Percentiles rank a stretch among this genome's conserved stretches.
phyloP scores from a whole-genome alignment of 2,329 filamentous ascomycete species.

The Colletotrichum sp. region DNA sequence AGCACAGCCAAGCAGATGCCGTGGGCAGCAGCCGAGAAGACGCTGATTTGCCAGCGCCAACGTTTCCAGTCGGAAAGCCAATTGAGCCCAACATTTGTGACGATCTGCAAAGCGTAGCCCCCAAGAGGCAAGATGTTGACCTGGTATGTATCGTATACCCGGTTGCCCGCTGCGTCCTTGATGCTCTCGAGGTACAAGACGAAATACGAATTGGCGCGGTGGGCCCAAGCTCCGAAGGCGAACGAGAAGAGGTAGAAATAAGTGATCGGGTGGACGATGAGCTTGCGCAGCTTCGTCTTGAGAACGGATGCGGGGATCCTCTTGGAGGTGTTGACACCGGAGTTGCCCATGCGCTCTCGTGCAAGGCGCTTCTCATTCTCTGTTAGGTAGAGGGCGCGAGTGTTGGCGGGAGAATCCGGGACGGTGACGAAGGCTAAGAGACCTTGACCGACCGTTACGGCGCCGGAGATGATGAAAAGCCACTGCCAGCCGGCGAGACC shows the following conservation, averaged over 20 bases:
- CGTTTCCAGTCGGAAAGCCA: conserved; percentile 40
- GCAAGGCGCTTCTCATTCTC: conserved; percentile 31
- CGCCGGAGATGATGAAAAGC: conserved; percentile 51
- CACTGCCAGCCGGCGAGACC: conserved; percentile 50
- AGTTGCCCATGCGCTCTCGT: conserved; percentile 29
- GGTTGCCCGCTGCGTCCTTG: conserved; percentile 27
- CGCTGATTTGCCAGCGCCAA: conserved; percentile 44
- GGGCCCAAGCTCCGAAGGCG: conserved; percentile 32
- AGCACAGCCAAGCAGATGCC: conserved; percentile 36
- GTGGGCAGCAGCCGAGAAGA: conserved; percentile 31
- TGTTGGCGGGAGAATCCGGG: conserved; percentile 33
- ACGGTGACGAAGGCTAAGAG: conserved; percentile 44
- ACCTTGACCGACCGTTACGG: conserved; percentile 46
- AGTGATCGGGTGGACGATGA: conserved; percentile 33
- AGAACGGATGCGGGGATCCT: conserved; percentile 29
- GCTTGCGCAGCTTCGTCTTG: conserved; percentile 28
- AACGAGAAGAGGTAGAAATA: conserved; percentile 36
- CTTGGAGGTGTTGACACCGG: conserved; percentile 32
- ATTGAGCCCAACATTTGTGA: conserved; percentile 39
- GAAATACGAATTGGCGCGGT: conserved; percentile 36
- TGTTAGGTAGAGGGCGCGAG: conserved; percentile 33
- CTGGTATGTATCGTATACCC: conserved; percentile 33
- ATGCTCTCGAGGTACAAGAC: conserved; percentile 38
- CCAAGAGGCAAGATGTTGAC: conserved; percentile 35
- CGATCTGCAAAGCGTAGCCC: conserved; percentile 37